Evolutionary conservation across 2,329 filamentous ascomycete species (phyloP).

Genomic region (Talaromyces sp.): DNA sequence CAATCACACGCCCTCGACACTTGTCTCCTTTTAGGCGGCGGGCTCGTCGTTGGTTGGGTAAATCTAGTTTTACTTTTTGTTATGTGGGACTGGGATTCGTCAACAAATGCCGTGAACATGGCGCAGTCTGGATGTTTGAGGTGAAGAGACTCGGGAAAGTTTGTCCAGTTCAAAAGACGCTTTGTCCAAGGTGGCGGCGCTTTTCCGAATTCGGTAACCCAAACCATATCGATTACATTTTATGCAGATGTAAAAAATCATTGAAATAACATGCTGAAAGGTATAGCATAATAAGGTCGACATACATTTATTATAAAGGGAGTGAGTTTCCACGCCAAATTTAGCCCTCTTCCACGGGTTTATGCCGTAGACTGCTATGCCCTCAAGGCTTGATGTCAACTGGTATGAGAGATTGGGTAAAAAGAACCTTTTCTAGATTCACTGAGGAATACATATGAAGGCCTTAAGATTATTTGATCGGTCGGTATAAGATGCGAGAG

Average conservation of each 20-base stretch:
- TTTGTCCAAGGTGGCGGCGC: neutral
- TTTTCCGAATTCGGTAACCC: neutral
- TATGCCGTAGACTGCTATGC: too few relatives aligned
- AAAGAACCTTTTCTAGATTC: too few relatives aligned
- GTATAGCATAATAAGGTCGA: neutral
- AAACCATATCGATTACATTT: neutral
- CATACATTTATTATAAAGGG: neutral
- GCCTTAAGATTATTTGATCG: too few relatives aligned
- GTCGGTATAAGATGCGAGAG: too few relatives aligned
- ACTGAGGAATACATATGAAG: too few relatives aligned
- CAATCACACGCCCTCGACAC: constrained; percentile 8
- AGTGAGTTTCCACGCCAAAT: neutral
- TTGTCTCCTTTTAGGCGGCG: constrained; percentile 7
- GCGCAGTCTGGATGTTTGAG: neutral
- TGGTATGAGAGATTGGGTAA: too few relatives aligned
- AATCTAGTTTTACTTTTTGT: neutral
- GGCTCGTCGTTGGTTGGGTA: constrained; percentile 3
- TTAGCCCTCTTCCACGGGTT: neutral
- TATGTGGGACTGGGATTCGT: neutral
- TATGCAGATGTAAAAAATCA: neutral
- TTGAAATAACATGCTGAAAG: too few relatives aligned
- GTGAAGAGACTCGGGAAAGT: neutral
- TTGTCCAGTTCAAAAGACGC: neutral
- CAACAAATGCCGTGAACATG: neutral
- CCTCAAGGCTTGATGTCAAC: too few relatives aligned